A percentile compares a stretch with the other conserved stretches of the same genome.
These are phyloP conservation scores for Fusarium nurragi DNA, from an alignment of 2,329 filamentous ascomycete species.

Conservation along the genomic window DNA sequence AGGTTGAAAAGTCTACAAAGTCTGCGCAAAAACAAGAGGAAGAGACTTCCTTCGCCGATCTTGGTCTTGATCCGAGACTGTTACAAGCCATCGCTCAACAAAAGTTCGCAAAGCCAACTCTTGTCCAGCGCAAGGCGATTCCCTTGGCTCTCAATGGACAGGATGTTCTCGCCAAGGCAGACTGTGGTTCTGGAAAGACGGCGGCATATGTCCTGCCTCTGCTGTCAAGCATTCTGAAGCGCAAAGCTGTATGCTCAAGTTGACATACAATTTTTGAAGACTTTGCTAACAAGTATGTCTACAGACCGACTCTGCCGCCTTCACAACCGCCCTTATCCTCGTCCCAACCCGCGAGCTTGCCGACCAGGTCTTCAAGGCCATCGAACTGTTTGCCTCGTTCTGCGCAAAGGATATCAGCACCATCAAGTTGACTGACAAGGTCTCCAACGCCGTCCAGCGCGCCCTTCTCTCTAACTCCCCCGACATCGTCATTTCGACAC, in stretches of 20 bases:
- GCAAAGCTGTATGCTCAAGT: slow-evolving; percentile 67
- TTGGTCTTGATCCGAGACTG: slow-evolving; percentile 85
- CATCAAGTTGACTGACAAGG: slow-evolving; percentile 89
- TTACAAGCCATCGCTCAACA: slow-evolving; percentile 87
- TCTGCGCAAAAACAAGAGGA: slow-evolving; percentile 35
- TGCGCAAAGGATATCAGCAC: slow-evolving; percentile 85
- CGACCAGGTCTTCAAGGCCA: slow-evolving; percentile 84
- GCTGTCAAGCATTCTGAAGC: slow-evolving; percentile 83
- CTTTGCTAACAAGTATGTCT: slow-evolving; percentile 10
- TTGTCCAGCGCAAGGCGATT: slow-evolving; percentile 87
- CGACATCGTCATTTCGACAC: slow-evolving; percentile 91
- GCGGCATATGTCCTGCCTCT: slow-evolving; percentile 93
- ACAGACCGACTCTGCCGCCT: slow-evolving; percentile 60
- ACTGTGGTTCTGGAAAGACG: slow-evolving; percentile 96
- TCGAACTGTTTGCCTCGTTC: slow-evolving; percentile 80
- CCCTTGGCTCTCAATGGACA: slow-evolving; percentile 87
- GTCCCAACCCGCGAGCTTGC: slow-evolving; percentile 95
- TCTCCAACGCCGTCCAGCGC: slow-evolving; percentile 87
- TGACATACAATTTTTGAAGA: neutral
- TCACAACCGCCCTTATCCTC: slow-evolving; percentile 82
- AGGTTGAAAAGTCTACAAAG: slow-evolving; percentile 43
- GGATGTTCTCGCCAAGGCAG: slow-evolving; percentile 90
- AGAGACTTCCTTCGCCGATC: slow-evolving; percentile 72
- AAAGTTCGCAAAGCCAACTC: slow-evolving; percentile 86
- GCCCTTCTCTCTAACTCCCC: slow-evolving; percentile 86